Evolutionary conservation across 2,329 filamentous ascomycete species (phyloP).

Genomic region (Neonectria hederae): DNA sequence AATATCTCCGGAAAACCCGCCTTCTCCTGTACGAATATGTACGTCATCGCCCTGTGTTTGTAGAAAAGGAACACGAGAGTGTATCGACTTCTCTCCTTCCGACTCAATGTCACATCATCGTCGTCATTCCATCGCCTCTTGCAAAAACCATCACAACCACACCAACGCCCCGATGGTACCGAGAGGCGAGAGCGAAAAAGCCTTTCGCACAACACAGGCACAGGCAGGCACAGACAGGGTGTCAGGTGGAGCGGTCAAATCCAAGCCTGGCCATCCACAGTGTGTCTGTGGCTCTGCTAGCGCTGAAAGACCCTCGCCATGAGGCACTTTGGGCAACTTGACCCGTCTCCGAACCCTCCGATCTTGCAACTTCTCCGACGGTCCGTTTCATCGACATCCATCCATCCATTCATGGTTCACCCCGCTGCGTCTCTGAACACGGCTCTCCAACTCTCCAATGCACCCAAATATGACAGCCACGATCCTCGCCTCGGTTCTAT

Average conservation of each 20-base stretch:
- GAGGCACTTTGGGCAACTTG: slow-evolving; percentile 6
- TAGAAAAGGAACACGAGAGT: background rate
- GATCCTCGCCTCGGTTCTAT: background rate
- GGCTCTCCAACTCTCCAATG: background rate
- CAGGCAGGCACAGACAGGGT: background rate
- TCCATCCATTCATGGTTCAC: background rate
- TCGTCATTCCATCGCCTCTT: background rate
- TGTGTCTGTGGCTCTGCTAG: background rate
- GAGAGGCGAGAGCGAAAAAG: background rate
- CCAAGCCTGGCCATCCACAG: slow-evolving; percentile 7
- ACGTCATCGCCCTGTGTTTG: slow-evolving; percentile 11
- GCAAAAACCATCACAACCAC: background rate
- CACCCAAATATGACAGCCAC: background rate
- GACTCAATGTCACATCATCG: background rate
- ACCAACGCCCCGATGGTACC: slow-evolving; percentile 1
- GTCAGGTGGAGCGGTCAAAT: slow-evolving; percentile 8
- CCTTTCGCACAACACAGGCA: background rate
- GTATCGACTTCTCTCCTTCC: background rate
- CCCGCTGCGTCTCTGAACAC: background rate
- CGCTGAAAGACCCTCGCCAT: background rate
- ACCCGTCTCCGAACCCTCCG: background rate
- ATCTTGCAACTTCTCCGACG: background rate
- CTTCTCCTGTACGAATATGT: background rate
- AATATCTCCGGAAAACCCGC: background rate
- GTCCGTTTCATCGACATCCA: slow-evolving; percentile 2